phyloP scores from a whole-genome alignment of 163 green algal species.

The Scenedesmus sp. region DNA sequence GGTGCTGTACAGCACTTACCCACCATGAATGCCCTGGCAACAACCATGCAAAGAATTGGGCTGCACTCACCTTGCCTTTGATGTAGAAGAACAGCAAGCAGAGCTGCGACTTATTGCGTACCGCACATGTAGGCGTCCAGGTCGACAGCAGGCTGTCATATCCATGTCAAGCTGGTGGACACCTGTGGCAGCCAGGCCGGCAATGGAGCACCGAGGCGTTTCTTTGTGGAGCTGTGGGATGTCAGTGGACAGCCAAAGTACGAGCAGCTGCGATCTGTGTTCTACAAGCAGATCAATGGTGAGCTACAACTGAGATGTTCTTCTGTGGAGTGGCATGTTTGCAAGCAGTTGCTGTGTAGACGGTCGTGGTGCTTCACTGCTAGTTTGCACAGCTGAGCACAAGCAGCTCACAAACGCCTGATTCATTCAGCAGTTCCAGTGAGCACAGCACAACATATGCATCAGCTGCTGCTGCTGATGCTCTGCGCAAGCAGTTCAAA shows the following conservation, averaged over 20 bases:
- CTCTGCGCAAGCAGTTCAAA: neutral
- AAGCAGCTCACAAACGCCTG: neutral
- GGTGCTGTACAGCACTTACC: neutral
- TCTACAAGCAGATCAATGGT: slow-evolving; percentile 65
- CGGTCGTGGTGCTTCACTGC: neutral
- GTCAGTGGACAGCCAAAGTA: slow-evolving; percentile 58
- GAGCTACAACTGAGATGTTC: neutral
- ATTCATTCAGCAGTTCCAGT: too few species aligned
- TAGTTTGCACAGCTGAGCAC: neutral
- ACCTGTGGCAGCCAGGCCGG: neutral
- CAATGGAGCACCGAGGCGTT: slow-evolving; percentile 26
- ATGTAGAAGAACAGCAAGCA: too few species aligned
- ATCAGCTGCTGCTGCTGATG: neutral
- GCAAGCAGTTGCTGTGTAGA: neutral
- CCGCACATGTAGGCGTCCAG: neutral
- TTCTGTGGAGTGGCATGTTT: neutral
- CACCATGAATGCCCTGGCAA: neutral
- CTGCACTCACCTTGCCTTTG: too few species aligned
- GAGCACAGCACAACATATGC: neutral
- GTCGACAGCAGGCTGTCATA: slow-evolving; percentile 41
- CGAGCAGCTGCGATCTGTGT: slow-evolving; percentile 52
- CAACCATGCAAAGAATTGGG: neutral
- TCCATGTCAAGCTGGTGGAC: slow-evolving; percentile 42
- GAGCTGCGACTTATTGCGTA: too few species aligned
- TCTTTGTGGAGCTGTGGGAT: slow-evolving; percentile 67